Conservation (phyloP, 148 eudicot species). For the Vaccinium macrocarpon region DNA sequence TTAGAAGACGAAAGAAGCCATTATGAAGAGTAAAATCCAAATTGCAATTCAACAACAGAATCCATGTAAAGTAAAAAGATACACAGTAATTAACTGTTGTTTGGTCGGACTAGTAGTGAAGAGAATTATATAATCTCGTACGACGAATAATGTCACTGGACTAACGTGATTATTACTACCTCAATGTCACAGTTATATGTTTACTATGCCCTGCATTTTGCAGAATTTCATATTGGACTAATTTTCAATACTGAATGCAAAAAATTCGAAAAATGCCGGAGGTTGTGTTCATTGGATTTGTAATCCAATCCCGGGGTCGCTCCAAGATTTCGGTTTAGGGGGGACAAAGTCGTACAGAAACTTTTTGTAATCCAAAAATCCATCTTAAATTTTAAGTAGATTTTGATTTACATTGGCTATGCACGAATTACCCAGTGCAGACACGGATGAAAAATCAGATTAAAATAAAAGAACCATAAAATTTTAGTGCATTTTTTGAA, state of each 20-base stretch:
- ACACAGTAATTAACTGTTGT: not conserved
- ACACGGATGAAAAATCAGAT: too few species aligned
- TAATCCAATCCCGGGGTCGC: not conserved
- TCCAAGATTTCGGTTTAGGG: too few species aligned
- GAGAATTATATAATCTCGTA: not conserved
- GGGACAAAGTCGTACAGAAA: too few species aligned
- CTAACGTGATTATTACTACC: not conserved
- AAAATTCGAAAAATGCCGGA: not conserved
- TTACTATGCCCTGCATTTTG: not conserved
- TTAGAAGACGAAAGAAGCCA: not conserved
- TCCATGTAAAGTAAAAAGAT: not conserved
- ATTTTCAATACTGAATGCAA: not conserved
- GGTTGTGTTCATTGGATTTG: not conserved
- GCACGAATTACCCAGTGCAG: too few species aligned
- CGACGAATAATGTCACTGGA: not conserved
- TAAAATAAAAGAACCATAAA: too few species aligned
- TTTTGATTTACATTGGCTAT: too few species aligned
- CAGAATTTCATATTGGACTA: not conserved
- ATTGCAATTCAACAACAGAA: not conserved
- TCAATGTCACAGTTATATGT: not conserved
- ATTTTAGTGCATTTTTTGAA: too few species aligned
- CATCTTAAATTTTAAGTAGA: too few species aligned
- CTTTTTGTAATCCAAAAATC: too few species aligned
- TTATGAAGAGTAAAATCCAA: not conserved
- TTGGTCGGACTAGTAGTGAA: not conserved